Evolutionary conservation across 2,329 filamentous ascomycete genomes (phyloP), one percentile per base, ranked within the genome.

Genomic region (Cytospora mali): DNA sequence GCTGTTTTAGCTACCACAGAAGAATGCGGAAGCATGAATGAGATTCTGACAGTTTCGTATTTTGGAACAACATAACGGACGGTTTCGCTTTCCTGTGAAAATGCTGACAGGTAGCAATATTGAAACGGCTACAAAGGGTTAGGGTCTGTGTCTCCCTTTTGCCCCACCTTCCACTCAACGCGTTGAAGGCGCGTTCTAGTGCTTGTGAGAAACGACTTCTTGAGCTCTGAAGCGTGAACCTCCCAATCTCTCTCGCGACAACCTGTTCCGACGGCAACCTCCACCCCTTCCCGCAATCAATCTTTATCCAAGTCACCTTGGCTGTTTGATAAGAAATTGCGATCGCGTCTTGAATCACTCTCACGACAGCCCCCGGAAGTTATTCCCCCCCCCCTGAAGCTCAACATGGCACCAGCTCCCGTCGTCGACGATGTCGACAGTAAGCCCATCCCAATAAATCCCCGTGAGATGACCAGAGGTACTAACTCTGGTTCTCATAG

Each of bases 341-440:
- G 11, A 9, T 21, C 39, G 10, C 6, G 2, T 10, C n/a, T 11
- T 10, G 18, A 27, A 11, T n/a, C 25, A 21, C 16, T n/a, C 16
- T n/a, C 49, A 46, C 21, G n/a, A 11, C 11, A 16, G 18, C 7
- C 5, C 27, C 2, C 21, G 21, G 13, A 50, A 33, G 21, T 25
- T 23, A 6, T 16, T n/a, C n/a, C 21, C 16, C 29, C 4, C 25
- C n/a, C 21, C 18, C 14, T 27, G 18, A 13, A 29, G 9, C 23
- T 55, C 25, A 60, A 13, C 25, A 84, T 84, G 81, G 78, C 80
- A 42, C 80, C 80, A 52, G 76, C 77, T 49, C 77, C 79, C 55
- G 75, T 80, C 53, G 76, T 76, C 50, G 80, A 82, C 62, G 81
- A 83, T 63, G 77, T 80, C 66, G 82, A 84, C 58, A 74, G 81